A percentile compares a stretch with the other conserved stretches of the same genome.
Evolutionary conservation across 1,284 basidiomycete species (phyloP).

Genomic region (Irpex lacteus): DNA sequence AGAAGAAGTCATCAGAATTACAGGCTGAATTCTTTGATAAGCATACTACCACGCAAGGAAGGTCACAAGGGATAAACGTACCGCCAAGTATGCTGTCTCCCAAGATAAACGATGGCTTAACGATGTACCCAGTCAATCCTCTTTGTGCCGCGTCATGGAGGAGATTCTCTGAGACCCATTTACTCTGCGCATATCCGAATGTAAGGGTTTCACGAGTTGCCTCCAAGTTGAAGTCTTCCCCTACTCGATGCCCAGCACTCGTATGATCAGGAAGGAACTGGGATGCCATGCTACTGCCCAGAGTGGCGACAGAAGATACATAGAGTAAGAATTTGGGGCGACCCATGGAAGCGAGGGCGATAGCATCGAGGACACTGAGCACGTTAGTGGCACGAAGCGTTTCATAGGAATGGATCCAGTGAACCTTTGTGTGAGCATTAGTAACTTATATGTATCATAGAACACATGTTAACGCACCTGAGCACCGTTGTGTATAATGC

Average conservation of each 20-base stretch:
- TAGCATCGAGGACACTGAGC: not conserved
- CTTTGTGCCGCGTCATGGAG: not conserved
- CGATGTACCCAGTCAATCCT: not conserved
- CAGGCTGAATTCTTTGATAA: not conserved
- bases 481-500: not conserved
- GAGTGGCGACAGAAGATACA: not conserved
- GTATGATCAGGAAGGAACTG: not conserved
- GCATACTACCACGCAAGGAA: not conserved
- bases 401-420: not conserved
- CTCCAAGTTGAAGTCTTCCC: not conserved
- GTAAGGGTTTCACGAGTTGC: not conserved
- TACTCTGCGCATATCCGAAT: not conserved
- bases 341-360: not conserved
- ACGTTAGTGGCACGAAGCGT: not conserved
- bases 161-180: not conserved
- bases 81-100: not conserved
- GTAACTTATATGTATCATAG: not conserved
- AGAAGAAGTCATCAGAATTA: not conserved
- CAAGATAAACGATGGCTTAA: not conserved
- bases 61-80: not conserved
- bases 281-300: constrained; percentile 24
- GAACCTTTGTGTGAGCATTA: not conserved
- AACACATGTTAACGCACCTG: not conserved
- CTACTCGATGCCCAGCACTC: not conserved
- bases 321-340: not conserved